Conservation (phyloP, 352 stramenopile genomes). For the Globisporangium solare region DNA sequence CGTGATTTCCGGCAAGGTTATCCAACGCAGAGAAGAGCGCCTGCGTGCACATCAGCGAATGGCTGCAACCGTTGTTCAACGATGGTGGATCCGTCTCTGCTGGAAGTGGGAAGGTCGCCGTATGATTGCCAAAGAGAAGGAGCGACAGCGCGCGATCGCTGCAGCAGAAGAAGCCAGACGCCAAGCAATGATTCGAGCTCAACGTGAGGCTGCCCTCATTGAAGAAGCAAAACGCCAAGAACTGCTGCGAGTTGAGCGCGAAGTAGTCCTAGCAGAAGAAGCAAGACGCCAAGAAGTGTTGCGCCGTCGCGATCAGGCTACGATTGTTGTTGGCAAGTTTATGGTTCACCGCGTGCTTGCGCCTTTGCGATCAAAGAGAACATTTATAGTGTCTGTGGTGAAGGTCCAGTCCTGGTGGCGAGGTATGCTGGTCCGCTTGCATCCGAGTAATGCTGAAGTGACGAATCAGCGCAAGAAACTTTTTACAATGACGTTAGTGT, state of each 20-base stretch:
- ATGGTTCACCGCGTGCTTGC: slow-evolving; percentile 12
- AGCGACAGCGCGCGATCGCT: slow-evolving; percentile 3
- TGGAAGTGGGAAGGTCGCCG: slow-evolving; percentile 30
- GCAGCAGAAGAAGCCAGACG: slow-evolving; percentile 1
- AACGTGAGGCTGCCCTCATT: neutral
- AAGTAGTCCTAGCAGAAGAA: slow-evolving; percentile 1
- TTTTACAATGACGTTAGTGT: slow-evolving; percentile 44
- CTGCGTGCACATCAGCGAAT: slow-evolving; percentile 7
- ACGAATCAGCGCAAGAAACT: slow-evolving; percentile 56
- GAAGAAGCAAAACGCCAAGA: slow-evolving; percentile 4
- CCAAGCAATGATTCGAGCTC: neutral
- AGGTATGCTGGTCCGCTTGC: slow-evolving; percentile 52
- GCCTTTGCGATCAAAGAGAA: slow-evolving; percentile 7
- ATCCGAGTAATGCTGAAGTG: slow-evolving; percentile 30
- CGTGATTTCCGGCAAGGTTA: slow-evolving; percentile 16
- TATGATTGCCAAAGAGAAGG: slow-evolving; percentile 18
- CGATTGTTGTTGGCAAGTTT: slow-evolving; percentile 6
- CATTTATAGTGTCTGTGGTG: slow-evolving; percentile 16
- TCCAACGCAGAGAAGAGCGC: slow-evolving; percentile 4
- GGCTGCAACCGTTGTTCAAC: slow-evolving; percentile 24
- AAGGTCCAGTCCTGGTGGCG: slow-evolving; percentile 72
- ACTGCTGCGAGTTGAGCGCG: neutral
- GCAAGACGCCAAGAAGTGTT: neutral
- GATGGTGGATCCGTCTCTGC: slow-evolving; percentile 39
- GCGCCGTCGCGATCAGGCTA: slow-evolving; percentile 1